Percentiles rank a stretch among this genome's conserved stretches.
Conservation (phyloP, 805 yeast species). For the Candida orba region DNA sequence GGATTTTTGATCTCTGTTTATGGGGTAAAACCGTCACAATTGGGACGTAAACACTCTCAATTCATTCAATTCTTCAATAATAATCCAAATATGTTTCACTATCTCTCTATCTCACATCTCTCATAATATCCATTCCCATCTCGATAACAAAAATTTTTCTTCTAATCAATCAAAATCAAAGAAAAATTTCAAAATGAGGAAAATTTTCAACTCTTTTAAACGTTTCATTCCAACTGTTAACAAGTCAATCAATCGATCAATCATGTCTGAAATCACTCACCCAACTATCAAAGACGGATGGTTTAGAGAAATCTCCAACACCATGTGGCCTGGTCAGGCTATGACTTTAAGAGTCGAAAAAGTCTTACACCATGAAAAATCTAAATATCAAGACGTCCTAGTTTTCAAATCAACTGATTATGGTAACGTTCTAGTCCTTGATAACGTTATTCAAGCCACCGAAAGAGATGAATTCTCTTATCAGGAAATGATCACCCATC, state of each 20-base stretch:
- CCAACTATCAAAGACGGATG: constrained; percentile 69
- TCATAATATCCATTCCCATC: too few species aligned
- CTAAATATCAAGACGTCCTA: constrained; percentile 88
- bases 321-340: constrained; percentile 99
- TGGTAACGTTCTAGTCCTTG: constrained; percentile 92
- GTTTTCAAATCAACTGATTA: constrained; percentile 90
- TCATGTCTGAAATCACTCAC: constrained; percentile 33
- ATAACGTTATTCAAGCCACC: constrained; percentile 91
- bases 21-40: too few species aligned
- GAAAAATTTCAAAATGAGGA: too few species aligned
- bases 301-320: constrained; percentile 92
- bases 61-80: too few species aligned
- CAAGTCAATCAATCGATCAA: background rate
- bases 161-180: too few species aligned
- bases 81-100: too few species aligned
- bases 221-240: background rate
- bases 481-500: constrained; percentile 97
- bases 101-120: too few species aligned
- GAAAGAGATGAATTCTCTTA: constrained; percentile 96
- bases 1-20: too few species aligned
- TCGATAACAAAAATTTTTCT: too few species aligned
- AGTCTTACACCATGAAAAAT: constrained; percentile 75
- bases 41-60: too few species aligned
- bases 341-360: constrained; percentile 85
- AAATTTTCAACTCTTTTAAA: background rate